A percentile compares a stretch with the other conserved stretches of the same genome.
phyloP scores from a whole-genome alignment of 495 filamentous ascomycete species.

The Margaritispora aquatica region DNA sequence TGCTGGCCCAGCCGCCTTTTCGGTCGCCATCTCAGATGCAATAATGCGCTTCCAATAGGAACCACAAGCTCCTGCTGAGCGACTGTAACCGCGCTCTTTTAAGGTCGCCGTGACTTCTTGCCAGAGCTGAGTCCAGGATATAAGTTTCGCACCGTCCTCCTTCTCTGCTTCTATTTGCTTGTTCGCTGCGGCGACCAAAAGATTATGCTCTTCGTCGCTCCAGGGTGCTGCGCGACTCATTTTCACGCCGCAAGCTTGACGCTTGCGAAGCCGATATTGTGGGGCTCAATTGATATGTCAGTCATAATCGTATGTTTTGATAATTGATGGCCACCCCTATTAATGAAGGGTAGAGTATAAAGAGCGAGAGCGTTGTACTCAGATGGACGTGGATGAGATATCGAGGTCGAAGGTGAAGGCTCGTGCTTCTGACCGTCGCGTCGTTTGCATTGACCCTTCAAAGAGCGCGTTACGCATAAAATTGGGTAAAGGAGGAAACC shows the following conservation, averaged over 20 bases:
- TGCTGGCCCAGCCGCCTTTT: slow-evolving; percentile 6
- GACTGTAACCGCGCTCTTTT: not conserved
- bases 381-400: no score
- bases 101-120: not conserved
- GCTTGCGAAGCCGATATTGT: not conserved
- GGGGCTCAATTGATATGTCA: no score
- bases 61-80: not conserved
- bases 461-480: no score
- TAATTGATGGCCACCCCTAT: no score
- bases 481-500: no score
- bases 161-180: slow-evolving; percentile 7
- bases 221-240: not conserved
- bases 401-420: no score
- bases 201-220: slow-evolving; percentile 8
- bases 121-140: slow-evolving; percentile 7
- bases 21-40: not conserved
- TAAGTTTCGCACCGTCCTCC: slow-evolving; percentile 1
- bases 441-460: no score
- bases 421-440: no score
- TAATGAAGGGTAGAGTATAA: no score
- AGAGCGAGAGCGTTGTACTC: no score
- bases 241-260: not conserved
- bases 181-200: slow-evolving; percentile 3
- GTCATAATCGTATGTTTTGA: no score
- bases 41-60: slow-evolving; percentile 7